These are phyloP conservation scores for Aspergillus fructus DNA, from an alignment of 2,329 filamentous ascomycete species.

Conservation along the genomic window DNA sequence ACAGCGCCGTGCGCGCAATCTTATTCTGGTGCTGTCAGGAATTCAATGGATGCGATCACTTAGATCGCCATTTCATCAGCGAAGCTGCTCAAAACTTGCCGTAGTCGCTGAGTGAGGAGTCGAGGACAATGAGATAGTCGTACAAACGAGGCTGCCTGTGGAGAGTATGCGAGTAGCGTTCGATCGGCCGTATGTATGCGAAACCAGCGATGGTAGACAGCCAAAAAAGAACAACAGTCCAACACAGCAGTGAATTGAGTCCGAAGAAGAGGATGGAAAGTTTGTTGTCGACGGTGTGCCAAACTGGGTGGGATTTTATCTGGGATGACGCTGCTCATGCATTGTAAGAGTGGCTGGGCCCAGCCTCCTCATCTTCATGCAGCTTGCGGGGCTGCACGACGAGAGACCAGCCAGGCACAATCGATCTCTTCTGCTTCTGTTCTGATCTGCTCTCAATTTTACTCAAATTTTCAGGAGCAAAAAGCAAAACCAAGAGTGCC, in stretches of 20 bases:
- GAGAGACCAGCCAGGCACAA: slow-evolving; percentile 15
- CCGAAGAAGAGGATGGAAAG: background rate
- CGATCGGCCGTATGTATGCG: slow-evolving; percentile 4
- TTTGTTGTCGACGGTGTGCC: slow-evolving; percentile 1
- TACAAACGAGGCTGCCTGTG: background rate
- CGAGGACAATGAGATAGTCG: background rate
- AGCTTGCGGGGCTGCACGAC: slow-evolving; percentile 17
- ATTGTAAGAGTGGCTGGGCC: slow-evolving; percentile 22
- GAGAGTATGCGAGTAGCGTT: slow-evolving; percentile 1
- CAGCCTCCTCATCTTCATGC: slow-evolving; percentile 12
- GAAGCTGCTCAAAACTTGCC: background rate
- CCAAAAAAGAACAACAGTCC: background rate
- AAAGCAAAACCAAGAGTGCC: background rate
- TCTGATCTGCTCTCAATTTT: background rate
- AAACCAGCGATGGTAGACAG: background rate
- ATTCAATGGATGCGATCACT: background rate
- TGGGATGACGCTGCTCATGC: slow-evolving; percentile 10
- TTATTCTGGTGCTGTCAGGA: background rate
- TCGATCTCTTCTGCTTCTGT: background rate
- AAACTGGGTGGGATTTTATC: slow-evolving; percentile 14
- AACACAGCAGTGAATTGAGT: background rate
- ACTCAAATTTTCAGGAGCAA: background rate
- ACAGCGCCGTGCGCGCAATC: slow-evolving; percentile 2
- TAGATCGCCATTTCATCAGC: background rate
- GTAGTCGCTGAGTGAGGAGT: background rate